Percentiles rank a stretch among this genome's conserved stretches.
Conservation (phyloP, 192 early-diverging fungal genomes). For the Coemansia sp. region DNA sequence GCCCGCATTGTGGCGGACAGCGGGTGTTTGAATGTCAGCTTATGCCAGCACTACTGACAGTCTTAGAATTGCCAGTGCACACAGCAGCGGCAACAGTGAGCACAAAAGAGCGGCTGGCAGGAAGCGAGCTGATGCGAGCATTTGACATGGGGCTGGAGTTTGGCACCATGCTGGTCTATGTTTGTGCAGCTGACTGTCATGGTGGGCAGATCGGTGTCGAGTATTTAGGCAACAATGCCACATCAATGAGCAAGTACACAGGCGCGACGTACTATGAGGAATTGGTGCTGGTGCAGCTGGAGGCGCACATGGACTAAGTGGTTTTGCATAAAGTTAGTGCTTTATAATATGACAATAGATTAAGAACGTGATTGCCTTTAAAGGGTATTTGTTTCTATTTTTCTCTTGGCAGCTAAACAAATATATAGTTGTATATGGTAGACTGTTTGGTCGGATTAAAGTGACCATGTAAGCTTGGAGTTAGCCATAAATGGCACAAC, state of each 20-base stretch:
- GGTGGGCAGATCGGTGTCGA: slow-evolving; percentile 29
- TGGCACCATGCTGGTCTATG: slow-evolving; percentile 82
- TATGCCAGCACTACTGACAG: slow-evolving; percentile 81
- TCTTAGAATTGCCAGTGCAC: slow-evolving; percentile 58
- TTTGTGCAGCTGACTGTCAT: slow-evolving; percentile 79
- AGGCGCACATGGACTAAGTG: slow-evolving; percentile 4
- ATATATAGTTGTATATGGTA: no score
- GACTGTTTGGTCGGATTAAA: slow-evolving; percentile 17
- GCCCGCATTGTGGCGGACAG: slow-evolving; percentile 63
- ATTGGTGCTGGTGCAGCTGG: slow-evolving; percentile 45
- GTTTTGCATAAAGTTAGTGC: not conserved
- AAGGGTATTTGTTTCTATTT: no score
- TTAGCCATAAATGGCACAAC: slow-evolving; percentile 89
- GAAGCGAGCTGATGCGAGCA: slow-evolving; percentile 35
- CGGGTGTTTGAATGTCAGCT: slow-evolving; percentile 89
- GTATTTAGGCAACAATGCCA: slow-evolving; percentile 21
- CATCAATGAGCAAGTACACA: slow-evolving; percentile 17
- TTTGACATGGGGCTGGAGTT: slow-evolving; percentile 83
- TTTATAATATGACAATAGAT: no score
- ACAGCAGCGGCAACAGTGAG: not conserved
- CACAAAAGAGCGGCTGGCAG: slow-evolving; percentile 14
- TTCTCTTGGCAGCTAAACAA: no score
- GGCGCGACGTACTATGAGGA: slow-evolving; percentile 41
- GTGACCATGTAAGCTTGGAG: slow-evolving; percentile 63
- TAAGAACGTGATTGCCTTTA: no score